These are phyloP conservation scores for Plasmodium sp. DNA, from an alignment of 169 alveolate genomes.

Conservation along the genomic window DNA sequence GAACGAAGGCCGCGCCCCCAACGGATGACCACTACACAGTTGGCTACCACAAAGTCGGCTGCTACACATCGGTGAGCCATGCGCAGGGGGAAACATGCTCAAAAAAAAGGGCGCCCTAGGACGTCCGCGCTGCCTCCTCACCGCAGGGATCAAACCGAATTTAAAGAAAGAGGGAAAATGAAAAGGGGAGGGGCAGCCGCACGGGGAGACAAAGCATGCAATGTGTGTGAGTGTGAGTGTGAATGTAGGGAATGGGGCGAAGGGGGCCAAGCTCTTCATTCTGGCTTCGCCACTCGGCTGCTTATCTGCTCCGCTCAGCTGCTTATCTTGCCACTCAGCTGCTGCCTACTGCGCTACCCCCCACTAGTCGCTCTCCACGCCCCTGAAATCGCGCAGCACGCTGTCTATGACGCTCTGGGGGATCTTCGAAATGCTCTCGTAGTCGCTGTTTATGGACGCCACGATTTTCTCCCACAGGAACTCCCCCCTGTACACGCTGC, in stretches of 20 bases:
- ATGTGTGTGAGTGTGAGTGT: not conserved
- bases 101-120: not conserved
- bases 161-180: not conserved
- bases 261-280: not conserved
- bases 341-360: not conserved
- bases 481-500: slow-evolving; percentile 34
- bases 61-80: no score
- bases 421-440: slow-evolving; percentile 39
- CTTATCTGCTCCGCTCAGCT: no score
- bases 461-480: slow-evolving; percentile 61
- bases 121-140: not conserved
- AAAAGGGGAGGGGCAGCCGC: not conserved
- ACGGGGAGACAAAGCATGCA: not conserved
- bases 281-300: not conserved
- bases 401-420: slow-evolving; percentile 51
- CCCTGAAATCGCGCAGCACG: slow-evolving; percentile 49
- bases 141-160: not conserved
- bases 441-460: slow-evolving; percentile 55
- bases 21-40: not conserved
- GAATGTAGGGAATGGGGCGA: not conserved
- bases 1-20: no score
- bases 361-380: slow-evolving; percentile 17
- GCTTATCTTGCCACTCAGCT: no score
- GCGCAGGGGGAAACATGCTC: not conserved
- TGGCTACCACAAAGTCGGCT: no score